Conservation (phyloP, 1,284 basidiomycete species). For the Puccinia horiana region DNA sequence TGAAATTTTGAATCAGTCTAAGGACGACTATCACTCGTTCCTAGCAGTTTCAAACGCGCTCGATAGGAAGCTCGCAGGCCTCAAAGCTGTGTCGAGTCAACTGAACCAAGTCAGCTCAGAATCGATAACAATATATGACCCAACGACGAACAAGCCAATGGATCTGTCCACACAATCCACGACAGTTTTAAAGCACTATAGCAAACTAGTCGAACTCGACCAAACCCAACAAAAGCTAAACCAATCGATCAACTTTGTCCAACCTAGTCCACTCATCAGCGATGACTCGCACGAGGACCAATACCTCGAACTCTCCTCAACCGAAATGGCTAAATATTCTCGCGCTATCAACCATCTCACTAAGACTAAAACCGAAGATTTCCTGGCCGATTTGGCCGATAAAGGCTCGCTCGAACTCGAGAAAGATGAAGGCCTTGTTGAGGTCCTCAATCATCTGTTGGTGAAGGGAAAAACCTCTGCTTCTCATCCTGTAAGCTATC, state of each 20-base stretch:
- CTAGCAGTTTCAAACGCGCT: slow-evolving; percentile 40
- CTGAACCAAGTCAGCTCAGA: slow-evolving; percentile 30
- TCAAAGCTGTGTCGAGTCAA: slow-evolving; percentile 35
- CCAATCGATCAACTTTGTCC: not conserved
- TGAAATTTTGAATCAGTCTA: not conserved
- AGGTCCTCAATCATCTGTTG: slow-evolving; percentile 22
- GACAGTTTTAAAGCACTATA: not conserved
- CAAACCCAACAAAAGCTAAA: not conserved
- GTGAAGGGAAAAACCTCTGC: slow-evolving; percentile 33
- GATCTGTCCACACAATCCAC: slow-evolving; percentile 17
- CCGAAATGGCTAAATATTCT: slow-evolving; percentile 1
- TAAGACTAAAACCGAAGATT: slow-evolving; percentile 28
- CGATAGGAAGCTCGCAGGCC: slow-evolving; percentile 32
- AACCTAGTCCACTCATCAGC: not conserved
- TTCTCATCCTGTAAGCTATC: slow-evolving; percentile 14
- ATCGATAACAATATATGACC: slow-evolving; percentile 27
- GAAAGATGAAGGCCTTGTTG: slow-evolving; percentile 32
- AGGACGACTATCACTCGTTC: slow-evolving; percentile 38
- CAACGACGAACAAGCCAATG: slow-evolving; percentile 34
- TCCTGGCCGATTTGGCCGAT: slow-evolving; percentile 33
- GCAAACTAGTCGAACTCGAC: not conserved
- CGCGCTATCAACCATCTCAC: slow-evolving; percentile 29
- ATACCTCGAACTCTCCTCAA: not conserved
- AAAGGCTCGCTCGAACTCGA: slow-evolving; percentile 20
- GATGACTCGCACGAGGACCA: not conserved